Evolutionary conservation across 2,329 filamentous ascomycete species (phyloP), one percentile per base, ranked within the genome.

Genomic region (Cladosporium sp.): DNA sequence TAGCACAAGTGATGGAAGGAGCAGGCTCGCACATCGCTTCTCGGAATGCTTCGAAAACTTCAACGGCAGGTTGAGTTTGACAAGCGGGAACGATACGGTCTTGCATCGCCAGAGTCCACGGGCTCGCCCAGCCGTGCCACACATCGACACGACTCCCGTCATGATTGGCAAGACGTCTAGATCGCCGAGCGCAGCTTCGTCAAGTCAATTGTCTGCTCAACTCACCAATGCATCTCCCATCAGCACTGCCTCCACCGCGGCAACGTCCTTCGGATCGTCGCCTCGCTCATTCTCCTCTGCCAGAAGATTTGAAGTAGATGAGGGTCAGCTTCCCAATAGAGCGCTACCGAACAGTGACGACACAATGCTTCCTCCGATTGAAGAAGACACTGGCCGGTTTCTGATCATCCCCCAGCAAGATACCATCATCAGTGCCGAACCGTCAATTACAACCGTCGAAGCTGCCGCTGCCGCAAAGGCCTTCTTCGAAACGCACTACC

Each of bases 401-500:
- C 32, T 65, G 12, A n/a, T 57, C 6, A 62, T 67, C 8, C 64
- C 63, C 5, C 57, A 64, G 8, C 62, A 66, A 49, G 64, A 66
- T 29, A 54, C 54, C 11, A 19, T 58, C 27, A 36, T 56, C 25
- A 43, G 56, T n/a, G 18, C 32, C 50, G 57, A 55, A 40, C 70
- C 70, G n/a, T 72, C 72, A 1, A 55, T 76, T 18, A 54, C 64
- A 9, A 95, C 90, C 0, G 84, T 89, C 0, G 92, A 97, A 69
- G 82, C 79, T 53, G 80, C 84, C 2, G 83, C 89, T 0, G 85
- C 88, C 0, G 85, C 88, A 38, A 96, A 95, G 66, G 81, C 94
- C 16, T 94, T 83, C 59, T 77, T 97, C 8, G 93, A 97, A 67
- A 88, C 83, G 0, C 81, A 91, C 60, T 96, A 87, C 71, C 85